phyloP scores from a whole-genome alignment of 1,284 basidiomycete species.

The Cryptococcus sp. region DNA sequence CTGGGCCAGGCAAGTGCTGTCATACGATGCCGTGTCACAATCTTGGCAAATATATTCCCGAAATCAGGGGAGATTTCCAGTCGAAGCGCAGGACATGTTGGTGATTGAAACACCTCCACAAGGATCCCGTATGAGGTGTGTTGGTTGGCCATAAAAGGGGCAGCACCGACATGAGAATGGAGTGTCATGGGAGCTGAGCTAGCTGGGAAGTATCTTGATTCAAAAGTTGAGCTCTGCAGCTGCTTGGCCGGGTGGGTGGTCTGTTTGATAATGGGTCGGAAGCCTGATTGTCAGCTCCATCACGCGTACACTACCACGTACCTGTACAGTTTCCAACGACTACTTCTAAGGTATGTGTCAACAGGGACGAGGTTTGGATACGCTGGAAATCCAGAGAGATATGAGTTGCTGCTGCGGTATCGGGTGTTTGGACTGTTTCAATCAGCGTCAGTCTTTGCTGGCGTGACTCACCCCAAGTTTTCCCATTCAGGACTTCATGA shows the following conservation, averaged over 20 bases:
- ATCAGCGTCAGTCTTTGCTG: not conserved
- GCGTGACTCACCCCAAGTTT: slow-evolving; percentile 9
- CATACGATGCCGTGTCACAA: slow-evolving; percentile 67
- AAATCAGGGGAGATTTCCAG: slow-evolving; percentile 62
- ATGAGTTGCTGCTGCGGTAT: not conserved
- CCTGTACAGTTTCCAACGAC: slow-evolving; percentile 10
- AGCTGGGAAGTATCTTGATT: slow-evolving; percentile 68
- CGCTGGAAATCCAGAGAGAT: slow-evolving; percentile 4
- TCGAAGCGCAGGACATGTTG: slow-evolving; percentile 48
- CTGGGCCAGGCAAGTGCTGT: slow-evolving; percentile 66
- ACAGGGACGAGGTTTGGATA: slow-evolving; percentile 5
- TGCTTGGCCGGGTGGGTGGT: slow-evolving; percentile 58
- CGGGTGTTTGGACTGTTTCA: not conserved
- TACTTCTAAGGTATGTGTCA: slow-evolving; percentile 10
- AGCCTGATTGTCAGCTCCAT: slow-evolving; percentile 4
- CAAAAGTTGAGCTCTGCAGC: slow-evolving; percentile 61
- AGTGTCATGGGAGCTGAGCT: slow-evolving; percentile 53
- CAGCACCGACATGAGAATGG: slow-evolving; percentile 64
- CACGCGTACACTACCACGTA: slow-evolving; percentile 2
- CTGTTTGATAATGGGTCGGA: slow-evolving; percentile 22
- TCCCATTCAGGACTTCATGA: not conserved
- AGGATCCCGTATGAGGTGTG: slow-evolving; percentile 17
- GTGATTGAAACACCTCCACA: slow-evolving; percentile 46
- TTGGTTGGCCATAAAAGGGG: slow-evolving; percentile 58
- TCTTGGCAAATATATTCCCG: slow-evolving; percentile 64